These are phyloP conservation scores for Apiotrichum siamense DNA, from an alignment of 1,284 basidiomycete genomes.

Conservation along the genomic window DNA sequence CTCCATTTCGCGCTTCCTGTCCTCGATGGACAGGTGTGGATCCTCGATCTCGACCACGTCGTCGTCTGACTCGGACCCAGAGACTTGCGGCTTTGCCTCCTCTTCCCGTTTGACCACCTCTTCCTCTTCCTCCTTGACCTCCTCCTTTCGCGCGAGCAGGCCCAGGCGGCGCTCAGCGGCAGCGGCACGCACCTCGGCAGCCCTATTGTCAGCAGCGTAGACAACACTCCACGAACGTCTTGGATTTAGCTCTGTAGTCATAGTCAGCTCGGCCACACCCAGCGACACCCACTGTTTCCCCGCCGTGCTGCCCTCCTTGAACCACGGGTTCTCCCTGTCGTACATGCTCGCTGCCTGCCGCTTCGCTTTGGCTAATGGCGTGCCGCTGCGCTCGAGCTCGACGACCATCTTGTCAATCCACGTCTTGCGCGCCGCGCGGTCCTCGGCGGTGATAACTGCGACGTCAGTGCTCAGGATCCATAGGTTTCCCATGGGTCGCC, in stretches of 20 bases:
- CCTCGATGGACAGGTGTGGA: constrained; percentile 26
- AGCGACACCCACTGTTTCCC: constrained; percentile 33
- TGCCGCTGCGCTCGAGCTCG: constrained; percentile 15
- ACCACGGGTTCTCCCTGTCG: constrained; percentile 38
- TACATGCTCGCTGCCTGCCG: constrained; percentile 27
- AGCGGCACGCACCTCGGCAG: constrained; percentile 36
- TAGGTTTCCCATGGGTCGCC: not conserved
- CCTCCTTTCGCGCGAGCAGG: not conserved
- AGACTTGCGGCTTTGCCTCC: not conserved
- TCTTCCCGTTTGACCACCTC: not conserved
- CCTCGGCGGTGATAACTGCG: constrained; percentile 41
- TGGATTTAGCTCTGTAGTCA: constrained; percentile 39
- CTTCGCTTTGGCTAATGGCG: constrained; percentile 27
- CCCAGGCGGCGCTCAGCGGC: constrained; percentile 36
- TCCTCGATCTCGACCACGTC: constrained; percentile 19
- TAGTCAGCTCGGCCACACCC: not conserved
- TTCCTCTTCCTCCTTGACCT: not conserved
- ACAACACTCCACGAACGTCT: constrained; percentile 18
- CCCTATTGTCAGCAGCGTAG: constrained; percentile 17
- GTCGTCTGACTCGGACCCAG: constrained; percentile 5
- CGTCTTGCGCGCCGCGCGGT: constrained; percentile 25
- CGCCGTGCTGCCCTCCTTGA: constrained; percentile 32
- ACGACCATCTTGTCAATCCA: constrained; percentile 23
- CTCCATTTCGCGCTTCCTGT: constrained; percentile 34
- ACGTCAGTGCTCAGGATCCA: constrained; percentile 20